Conservation (phyloP, 495 filamentous ascomycete genomes). For the Penicillium manginii region DNA sequence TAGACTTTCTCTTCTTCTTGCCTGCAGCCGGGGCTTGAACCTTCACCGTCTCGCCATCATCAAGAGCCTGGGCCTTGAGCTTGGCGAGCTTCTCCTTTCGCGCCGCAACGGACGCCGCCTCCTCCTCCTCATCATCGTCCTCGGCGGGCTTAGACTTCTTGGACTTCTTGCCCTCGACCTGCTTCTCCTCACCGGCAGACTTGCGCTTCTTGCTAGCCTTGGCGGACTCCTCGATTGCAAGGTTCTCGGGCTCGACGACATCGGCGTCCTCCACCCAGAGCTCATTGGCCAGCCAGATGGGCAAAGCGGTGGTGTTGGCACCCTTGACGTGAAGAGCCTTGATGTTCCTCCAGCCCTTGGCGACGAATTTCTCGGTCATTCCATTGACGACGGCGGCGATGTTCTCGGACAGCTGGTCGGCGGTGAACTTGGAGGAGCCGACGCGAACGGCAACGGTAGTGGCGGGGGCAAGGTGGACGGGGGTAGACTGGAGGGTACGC, state of each 20-base stretch:
- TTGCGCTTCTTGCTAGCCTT: slow-evolving; percentile 72
- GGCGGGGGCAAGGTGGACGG: slow-evolving; percentile 72
- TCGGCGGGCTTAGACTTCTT: slow-evolving; percentile 50
- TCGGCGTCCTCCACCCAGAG: slow-evolving; percentile 84
- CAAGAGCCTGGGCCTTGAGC: slow-evolving; percentile 54
- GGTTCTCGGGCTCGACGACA: slow-evolving; percentile 64
- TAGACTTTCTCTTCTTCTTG: slow-evolving; percentile 52
- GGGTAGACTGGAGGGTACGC: slow-evolving; percentile 67
- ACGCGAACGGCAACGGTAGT: slow-evolving; percentile 69
- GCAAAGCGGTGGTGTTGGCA: slow-evolving; percentile 80
- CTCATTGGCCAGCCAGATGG: slow-evolving; percentile 89
- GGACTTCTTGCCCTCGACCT: slow-evolving; percentile 61
- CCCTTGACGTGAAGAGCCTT: slow-evolving; percentile 86
- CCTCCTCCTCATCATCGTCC: slow-evolving; percentile 45
- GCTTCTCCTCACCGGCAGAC: slow-evolving; percentile 56
- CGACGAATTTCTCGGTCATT: slow-evolving; percentile 74
- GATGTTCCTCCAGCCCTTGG: slow-evolving; percentile 84
- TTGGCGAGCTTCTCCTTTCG: slow-evolving; percentile 62
- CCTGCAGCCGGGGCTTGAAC: slow-evolving; percentile 31
- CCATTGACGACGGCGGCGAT: slow-evolving; percentile 68
- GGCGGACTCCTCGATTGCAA: slow-evolving; percentile 50
- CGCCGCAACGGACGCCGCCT: slow-evolving; percentile 54
- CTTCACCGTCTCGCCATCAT: slow-evolving; percentile 38
- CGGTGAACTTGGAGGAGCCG: slow-evolving; percentile 70
- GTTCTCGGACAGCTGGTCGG: slow-evolving; percentile 80